Conservation (phyloP, 2,329 filamentous ascomycete species). For the Penicillium sp. region DNA sequence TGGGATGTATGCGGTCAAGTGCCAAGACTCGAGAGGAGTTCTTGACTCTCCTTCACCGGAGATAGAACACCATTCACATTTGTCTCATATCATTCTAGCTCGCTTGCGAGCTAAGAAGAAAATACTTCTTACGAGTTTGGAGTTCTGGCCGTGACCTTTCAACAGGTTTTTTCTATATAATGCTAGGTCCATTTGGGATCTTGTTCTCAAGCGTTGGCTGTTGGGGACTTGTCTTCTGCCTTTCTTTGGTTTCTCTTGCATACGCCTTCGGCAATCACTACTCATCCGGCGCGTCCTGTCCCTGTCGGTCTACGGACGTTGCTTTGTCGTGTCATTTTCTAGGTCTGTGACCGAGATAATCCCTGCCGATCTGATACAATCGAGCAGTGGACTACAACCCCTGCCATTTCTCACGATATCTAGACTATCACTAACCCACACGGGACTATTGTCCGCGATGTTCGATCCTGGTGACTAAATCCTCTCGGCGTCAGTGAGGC, state of each 20-base stretch:
- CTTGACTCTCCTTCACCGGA: slow-evolving; percentile 66
- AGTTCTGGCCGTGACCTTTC: slow-evolving; percentile 39
- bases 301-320: too few relatives aligned
- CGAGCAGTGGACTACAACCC: slow-evolving; percentile 2
- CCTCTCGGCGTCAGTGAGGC: slow-evolving; percentile 14
- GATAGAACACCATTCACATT: slow-evolving; percentile 27
- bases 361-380: background rate
- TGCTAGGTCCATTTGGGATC: slow-evolving; percentile 18
- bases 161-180: slow-evolving; percentile 37
- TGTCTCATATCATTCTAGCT: slow-evolving; percentile 15
- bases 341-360: slow-evolving; percentile 1
- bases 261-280: slow-evolving; percentile 8
- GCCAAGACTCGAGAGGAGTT: slow-evolving; percentile 96
- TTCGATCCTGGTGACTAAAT: slow-evolving; percentile 10
- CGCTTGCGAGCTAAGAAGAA: slow-evolving; percentile 23
- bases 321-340: background rate
- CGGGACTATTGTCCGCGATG: slow-evolving; percentile 5
- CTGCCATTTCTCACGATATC: slow-evolving; percentile 12
- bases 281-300: too few relatives aligned
- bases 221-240: slow-evolving; percentile 14
- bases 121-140: slow-evolving; percentile 26
- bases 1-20: slow-evolving; percentile 89
- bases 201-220: slow-evolving; percentile 19
- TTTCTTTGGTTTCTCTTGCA: slow-evolving; percentile 12
- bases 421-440: slow-evolving; percentile 14